Percentiles rank a stretch among this genome's conserved stretches.
Conservation (phyloP, 306 rosid genomes). For the Cicer bijugum region DNA sequence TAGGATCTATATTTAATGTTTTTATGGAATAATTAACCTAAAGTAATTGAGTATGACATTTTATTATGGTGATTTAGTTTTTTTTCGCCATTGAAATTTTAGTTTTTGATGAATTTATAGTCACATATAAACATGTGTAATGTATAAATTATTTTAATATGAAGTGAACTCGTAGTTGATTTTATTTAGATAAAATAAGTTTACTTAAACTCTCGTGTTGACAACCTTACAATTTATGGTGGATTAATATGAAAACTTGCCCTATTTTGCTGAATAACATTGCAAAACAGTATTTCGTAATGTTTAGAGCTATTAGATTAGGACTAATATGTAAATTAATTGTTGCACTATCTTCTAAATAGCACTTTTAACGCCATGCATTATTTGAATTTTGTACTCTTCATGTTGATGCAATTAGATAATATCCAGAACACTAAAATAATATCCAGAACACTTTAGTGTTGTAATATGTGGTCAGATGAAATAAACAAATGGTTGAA, state of each 20-base stretch:
- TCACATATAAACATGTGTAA: too few species aligned
- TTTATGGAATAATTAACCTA: too few species aligned
- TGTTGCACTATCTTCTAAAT: background rate
- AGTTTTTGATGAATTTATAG: too few species aligned
- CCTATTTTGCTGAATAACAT: background rate
- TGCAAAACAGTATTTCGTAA: background rate
- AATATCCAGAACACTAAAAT: too few species aligned
- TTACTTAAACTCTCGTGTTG: too few species aligned
- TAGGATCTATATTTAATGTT: too few species aligned
- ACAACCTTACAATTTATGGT: slow-evolving; percentile 3
- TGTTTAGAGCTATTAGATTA: background rate
- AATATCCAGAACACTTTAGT: background rate
- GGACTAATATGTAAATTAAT: background rate
- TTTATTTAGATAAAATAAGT: too few species aligned
- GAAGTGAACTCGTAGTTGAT: too few species aligned
- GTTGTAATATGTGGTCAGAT: background rate
- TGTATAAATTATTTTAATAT: too few species aligned
- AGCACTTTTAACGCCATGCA: background rate
- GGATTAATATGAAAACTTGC: slow-evolving; percentile 18
- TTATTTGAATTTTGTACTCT: background rate
- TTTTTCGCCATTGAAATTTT: too few species aligned
- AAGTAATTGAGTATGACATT: too few species aligned
- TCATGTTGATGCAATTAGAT: background rate
- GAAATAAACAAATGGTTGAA: background rate
- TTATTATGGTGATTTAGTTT: too few species aligned